Conservation (phyloP, 495 filamentous ascomycete species). For the Penicillium verhagenii region DNA sequence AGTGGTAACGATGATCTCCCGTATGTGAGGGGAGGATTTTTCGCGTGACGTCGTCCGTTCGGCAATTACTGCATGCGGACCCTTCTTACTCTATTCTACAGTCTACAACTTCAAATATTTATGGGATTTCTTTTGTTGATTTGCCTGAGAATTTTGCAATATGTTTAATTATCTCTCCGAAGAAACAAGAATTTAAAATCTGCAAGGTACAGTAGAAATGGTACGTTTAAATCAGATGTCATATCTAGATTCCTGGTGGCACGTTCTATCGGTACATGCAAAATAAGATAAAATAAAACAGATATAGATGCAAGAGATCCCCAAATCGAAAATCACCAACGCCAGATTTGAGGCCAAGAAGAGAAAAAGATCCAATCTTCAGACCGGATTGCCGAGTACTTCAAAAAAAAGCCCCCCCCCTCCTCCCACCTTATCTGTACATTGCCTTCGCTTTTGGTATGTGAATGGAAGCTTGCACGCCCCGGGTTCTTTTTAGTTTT, state of each 20-base stretch:
- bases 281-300: slow-evolving; percentile 21
- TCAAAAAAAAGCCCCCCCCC: slow-evolving; percentile 9
- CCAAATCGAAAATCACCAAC: slow-evolving; percentile 22
- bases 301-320: slow-evolving; percentile 24
- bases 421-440: slow-evolving; percentile 22
- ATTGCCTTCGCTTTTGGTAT: slow-evolving; percentile 26
- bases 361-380: slow-evolving; percentile 15
- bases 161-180: too few relatives aligned
- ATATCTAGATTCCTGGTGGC: slow-evolving; percentile 27
- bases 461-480: slow-evolving; percentile 5
- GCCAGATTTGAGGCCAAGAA: slow-evolving; percentile 23
- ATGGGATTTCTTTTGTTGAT: too few relatives aligned
- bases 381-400: slow-evolving; percentile 10
- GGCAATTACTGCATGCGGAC: slow-evolving; percentile 27
- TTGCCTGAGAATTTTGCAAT: too few relatives aligned
- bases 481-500: background rate
- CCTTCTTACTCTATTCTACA: slow-evolving; percentile 2
- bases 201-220: too few relatives aligned
- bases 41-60: slow-evolving; percentile 47
- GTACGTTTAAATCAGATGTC: slow-evolving; percentile 15
- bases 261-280: slow-evolving; percentile 37
- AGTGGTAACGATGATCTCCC: slow-evolving; percentile 23
- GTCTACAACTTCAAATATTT: background rate
- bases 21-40: slow-evolving; percentile 27
- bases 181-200: background rate